These are phyloP conservation scores for Nicotiana benthamiana DNA, from an alignment of 257 asterid species.

Conservation along the genomic window DNA sequence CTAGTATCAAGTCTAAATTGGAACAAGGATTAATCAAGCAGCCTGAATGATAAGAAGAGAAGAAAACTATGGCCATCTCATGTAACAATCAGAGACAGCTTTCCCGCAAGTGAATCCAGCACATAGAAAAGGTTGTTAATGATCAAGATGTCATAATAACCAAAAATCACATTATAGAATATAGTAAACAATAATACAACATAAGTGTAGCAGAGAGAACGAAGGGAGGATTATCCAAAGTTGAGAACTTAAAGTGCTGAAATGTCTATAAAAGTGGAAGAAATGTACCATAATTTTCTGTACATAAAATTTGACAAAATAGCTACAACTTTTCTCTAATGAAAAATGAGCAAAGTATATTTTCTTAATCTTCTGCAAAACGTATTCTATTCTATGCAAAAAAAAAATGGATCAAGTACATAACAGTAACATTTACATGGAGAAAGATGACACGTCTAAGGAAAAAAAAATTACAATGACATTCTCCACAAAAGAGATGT, in stretches of 20 bases:
- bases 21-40: neutral
- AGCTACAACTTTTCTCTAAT: neutral
- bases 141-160: neutral
- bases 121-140: neutral
- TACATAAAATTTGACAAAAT: neutral
- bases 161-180: neutral
- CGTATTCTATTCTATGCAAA: slow-evolving; percentile 19
- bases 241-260: neutral
- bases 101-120: neutral
- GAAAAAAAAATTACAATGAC: slow-evolving; percentile 19
- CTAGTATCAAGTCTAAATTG: neutral
- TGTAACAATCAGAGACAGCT: neutral
- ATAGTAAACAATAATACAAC: neutral
- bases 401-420: slow-evolving; percentile 42
- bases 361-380: slow-evolving; percentile 23
- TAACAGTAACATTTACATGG: slow-evolving; percentile 27
- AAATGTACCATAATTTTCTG: neutral
- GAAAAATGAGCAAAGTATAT: slow-evolving; percentile 13
- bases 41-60: neutral
- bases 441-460: slow-evolving; percentile 31
- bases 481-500: slow-evolving; percentile 21
- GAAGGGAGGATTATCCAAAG: neutral
- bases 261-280: neutral
- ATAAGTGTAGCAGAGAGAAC: neutral
- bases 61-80: neutral